Evolutionary conservation across 1,284 basidiomycete genomes (phyloP).

Genomic region (Trichosporon coremiiforme): DNA sequence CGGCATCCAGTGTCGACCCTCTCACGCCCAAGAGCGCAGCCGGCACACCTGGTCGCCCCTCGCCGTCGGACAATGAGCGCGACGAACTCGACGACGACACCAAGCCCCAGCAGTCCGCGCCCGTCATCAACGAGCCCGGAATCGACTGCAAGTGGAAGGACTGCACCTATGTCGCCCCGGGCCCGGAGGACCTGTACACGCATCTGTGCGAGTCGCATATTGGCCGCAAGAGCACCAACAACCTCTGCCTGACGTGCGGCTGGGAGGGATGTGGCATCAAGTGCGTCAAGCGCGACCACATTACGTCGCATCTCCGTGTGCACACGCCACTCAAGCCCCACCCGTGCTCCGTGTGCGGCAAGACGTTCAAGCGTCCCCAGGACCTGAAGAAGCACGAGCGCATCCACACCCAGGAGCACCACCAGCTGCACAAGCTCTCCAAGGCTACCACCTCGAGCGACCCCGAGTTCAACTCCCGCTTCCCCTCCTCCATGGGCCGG

Average conservation of each 20-base stretch:
- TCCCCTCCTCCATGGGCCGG: conserved; percentile 22
- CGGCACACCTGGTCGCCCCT: conserved; percentile 19
- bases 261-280: conserved; percentile 89
- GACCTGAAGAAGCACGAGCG: conserved; percentile 99
- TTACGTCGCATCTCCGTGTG: conserved; percentile 89
- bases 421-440: conserved; percentile 87
- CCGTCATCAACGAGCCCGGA: conserved; percentile 27
- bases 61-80: conserved; percentile 23
- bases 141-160: conserved; percentile 51
- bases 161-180: conserved; percentile 40
- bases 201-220: conserved; percentile 66
- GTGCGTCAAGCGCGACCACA: conserved; percentile 95
- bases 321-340: conserved; percentile 97
- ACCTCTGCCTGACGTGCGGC: conserved; percentile 86
- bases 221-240: conserved; percentile 93
- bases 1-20: conserved; percentile 43
- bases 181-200: conserved; percentile 53
- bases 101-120: neutral
- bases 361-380: conserved; percentile 97
- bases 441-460: conserved; percentile 86
- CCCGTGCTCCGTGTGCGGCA: conserved; percentile 88
- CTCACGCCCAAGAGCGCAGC: conserved; percentile 37
- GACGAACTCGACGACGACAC: conserved; percentile 29
- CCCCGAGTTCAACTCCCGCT: conserved; percentile 61
- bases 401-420: conserved; percentile 96